Evolutionary conservation across 495 filamentous ascomycete species (phyloP), one percentile per base, ranked within the genome.

Genomic region (Articulospora tetracladia): DNA sequence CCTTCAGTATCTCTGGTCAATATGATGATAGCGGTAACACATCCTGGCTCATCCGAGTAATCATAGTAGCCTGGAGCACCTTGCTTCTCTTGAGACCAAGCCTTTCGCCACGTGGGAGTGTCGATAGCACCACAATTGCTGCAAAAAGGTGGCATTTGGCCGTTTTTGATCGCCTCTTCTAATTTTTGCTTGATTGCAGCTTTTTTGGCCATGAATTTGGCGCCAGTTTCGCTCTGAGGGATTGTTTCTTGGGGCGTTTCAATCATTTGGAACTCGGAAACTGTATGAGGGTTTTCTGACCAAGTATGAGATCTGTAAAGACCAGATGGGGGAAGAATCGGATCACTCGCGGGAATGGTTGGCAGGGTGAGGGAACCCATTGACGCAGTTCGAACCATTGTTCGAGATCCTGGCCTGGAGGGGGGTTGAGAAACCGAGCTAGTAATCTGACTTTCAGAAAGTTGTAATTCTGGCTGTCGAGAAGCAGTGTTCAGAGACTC

Each of bases 31-130:
- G 77, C 81, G 10, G 87, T 83, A 17, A 88, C 81, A 30, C 72
- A 76, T 27, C 83, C 83, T 23, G 85, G 83, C 62, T 88, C 86
- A 41, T 86, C 84, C 3, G 86, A 86, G 36, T 85, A 79, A 48
- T 88, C 78, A 56, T 88, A 78, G 64, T 86, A 78, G 11, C 78
- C 71, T 12, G 88, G 86, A 26, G 73, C 75, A 0, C 89, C 90
- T 17, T 73, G 67, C 23, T 85, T 74, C 7, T 87, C 78, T 66
- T 89, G 90, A 11, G 82, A 81, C 81, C 87, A 96, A 1, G 92
- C 89, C 61, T 93, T 94, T 32, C 94, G 83, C 94, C 94, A 98
- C 0, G 92, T 96, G 0, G 93, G 89, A 0, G 94, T 98, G 67
- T 96, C 89, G 59, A 98, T 94, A 17, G 90, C 88, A 6, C 94